phyloP scores from a whole-genome alignment of 2,329 filamentous ascomycete genomes.

The Zymoseptoria brevis region DNA sequence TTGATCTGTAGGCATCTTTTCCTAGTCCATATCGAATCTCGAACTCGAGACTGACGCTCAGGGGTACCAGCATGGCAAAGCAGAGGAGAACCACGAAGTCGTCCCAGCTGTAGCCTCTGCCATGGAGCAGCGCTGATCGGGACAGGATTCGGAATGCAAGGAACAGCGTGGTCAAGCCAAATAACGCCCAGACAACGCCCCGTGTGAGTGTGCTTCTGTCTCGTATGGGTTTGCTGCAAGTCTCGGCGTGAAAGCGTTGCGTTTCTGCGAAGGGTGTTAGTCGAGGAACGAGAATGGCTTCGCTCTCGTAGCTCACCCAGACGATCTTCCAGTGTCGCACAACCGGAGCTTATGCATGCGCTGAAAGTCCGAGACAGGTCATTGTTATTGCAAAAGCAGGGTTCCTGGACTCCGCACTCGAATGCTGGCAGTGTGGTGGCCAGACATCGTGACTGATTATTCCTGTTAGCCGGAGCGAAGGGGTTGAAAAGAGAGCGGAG shows the following conservation, averaged over 20 bases:
- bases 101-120: constrained; percentile 15
- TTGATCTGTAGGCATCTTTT: constrained; percentile 3
- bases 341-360: background rate
- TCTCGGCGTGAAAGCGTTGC: constrained; percentile 1
- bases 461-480: background rate
- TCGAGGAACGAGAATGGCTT: background rate
- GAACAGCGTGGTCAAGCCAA: constrained; percentile 10
- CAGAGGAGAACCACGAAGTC: constrained; percentile 12
- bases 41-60: constrained; percentile 8
- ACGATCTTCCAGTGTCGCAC: background rate
- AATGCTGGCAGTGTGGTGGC: background rate
- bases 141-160: constrained; percentile 10
- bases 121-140: constrained; percentile 9
- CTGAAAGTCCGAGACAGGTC: background rate
- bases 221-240: constrained; percentile 4
- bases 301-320: background rate
- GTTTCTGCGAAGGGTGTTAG: background rate
- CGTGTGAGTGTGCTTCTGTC: constrained; percentile 2
- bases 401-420: background rate
- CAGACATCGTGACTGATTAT: background rate
- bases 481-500: background rate
- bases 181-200: constrained; percentile 12
- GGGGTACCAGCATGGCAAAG: constrained; percentile 6
- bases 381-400: background rate
- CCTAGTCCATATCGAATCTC: constrained; percentile 9